Evolutionary conservation across 169 alveolate species (phyloP), one percentile per base, ranked within the genome.

Genomic region (Cryptosporidium parvum): DNA sequence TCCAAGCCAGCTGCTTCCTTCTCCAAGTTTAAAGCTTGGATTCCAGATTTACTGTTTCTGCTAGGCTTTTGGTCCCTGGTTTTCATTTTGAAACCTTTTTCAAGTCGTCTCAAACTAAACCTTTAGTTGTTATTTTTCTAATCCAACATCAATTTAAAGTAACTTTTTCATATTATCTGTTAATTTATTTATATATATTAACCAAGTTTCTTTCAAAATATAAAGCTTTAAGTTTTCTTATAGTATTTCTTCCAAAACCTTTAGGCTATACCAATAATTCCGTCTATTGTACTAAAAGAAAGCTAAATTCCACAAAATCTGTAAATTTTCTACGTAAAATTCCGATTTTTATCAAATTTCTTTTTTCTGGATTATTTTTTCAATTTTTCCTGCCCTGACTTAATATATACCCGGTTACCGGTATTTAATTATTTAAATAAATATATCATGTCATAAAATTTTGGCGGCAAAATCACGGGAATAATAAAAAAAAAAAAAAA

Each of bases 31-130:
- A 35, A 26, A n/a, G 72, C 51, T 33, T 31, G 44, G 10, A 29
- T n/a, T 33, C 26, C 44, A 16, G 72, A 31, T 29, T 33, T 65
- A 33, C 72, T n/a, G 51, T 29, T 37, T 65, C 51, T 65, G 23
- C 53, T 65, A n/a, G 72, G 72, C 72, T 39, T 65, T 33, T 65
- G 72, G 7, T 65, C 72, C 53, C 31, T 65, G 72, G 72, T n/a
- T 29, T 65, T 65, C 72, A 65, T 65, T 65, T 65, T 29, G 51
- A 65, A 59, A 35, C n/a, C 53, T n/a, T 33, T 26, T 39, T 65
- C 48, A 35, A 31, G 29, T 14, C 0, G 33, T 44, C 26, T 33
- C 72, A n/a, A 65, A 65, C 6, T 33, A 23, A 31, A 65, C 72
- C 26, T 65, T 29, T 33, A 21, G 21, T n/a, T 29, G 31, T 37